Percentiles rank a stretch among this genome's conserved stretches.
These are phyloP conservation scores for Heritiera littoralis DNA, from an alignment of 345 rosid species.

Conservation along the genomic window DNA sequence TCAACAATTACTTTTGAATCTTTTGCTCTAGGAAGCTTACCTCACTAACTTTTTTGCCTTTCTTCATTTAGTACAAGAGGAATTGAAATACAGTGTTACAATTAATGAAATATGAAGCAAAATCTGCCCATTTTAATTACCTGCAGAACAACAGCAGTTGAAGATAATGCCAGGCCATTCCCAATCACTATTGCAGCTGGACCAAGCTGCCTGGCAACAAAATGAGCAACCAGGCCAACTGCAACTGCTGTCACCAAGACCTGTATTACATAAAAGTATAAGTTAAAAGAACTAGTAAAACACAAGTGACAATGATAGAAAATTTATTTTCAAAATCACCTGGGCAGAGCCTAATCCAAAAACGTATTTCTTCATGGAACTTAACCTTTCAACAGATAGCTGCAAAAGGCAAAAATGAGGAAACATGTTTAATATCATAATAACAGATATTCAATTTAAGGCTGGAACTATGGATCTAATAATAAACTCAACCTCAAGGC, in stretches of 20 bases:
- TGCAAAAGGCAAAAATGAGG: conserved; percentile 42
- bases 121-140: conserved; percentile 36
- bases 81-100: background rate
- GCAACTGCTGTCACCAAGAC: conserved; percentile 91
- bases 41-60: background rate
- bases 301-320: conserved; percentile 11
- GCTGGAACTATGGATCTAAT: conserved; percentile 17
- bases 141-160: conserved; percentile 99
- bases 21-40: conserved; percentile 23
- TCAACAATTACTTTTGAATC: conserved; percentile 10
- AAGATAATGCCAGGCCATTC: conserved; percentile 94
- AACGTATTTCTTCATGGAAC: conserved; percentile 99
- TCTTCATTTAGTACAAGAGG: background rate
- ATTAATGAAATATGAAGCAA: conserved; percentile 20
- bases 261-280: conserved; percentile 44
- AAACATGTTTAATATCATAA: conserved; percentile 25
- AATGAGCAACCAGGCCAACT: conserved; percentile 80
- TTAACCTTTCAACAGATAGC: conserved; percentile 99
- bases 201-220: conserved; percentile 76
- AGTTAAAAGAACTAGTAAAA: conserved; percentile 15
- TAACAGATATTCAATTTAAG: conserved; percentile 27
- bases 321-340: conserved; percentile 46
- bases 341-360: conserved; percentile 97
- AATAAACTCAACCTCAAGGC: conserved; percentile 79
- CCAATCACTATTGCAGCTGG: conserved; percentile 98